Conservation (phyloP, 2,329 filamentous ascomycete species). For the Monilinia aucupariae region DNA sequence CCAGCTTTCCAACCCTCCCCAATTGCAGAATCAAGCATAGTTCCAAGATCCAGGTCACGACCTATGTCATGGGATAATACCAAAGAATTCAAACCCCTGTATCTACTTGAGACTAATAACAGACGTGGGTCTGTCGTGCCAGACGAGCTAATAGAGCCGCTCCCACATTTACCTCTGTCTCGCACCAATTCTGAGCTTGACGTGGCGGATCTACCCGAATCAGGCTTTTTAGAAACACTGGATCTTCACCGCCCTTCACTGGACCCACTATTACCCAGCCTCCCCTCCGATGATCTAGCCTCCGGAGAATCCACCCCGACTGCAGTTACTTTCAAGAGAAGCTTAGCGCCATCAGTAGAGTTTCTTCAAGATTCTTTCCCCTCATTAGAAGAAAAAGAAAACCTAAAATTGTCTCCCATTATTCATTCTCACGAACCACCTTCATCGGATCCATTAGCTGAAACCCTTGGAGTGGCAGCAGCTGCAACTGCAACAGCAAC, state of each 20-base stretch:
- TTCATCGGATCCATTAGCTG: conserved; percentile 19
- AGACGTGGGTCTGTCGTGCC: conserved; percentile 24
- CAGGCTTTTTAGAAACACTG: conserved; percentile 7
- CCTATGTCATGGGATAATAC: conserved; percentile 58
- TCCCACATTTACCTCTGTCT: conserved; percentile 48
- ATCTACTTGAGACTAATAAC: conserved; percentile 60
- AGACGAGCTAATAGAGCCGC: conserved; percentile 36
- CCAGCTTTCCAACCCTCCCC: conserved; percentile 33
- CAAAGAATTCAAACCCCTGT: conserved; percentile 73
- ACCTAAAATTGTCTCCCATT: conserved; percentile 13
- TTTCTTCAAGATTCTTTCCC: conserved; percentile 15
- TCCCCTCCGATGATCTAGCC: conserved; percentile 44
- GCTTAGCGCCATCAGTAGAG: conserved; percentile 24
- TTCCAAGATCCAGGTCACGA: conserved; percentile 41
- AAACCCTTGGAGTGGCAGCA: conserved; percentile 21
- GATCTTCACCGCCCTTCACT: conserved; percentile 14
- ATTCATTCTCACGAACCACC: conserved; percentile 1
- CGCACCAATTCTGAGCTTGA: conserved; percentile 39
- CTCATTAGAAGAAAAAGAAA: conserved; percentile 5
- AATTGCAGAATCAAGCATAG: conserved; percentile 31
- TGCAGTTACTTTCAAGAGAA: conserved; percentile 39
- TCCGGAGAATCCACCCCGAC: conserved; percentile 66
- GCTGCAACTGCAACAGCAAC: no score
- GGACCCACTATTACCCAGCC: conserved; percentile 36
- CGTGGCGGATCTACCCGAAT: conserved; percentile 15